Evolutionary conservation across 129 eudicot genomes (phyloP).

Genomic region (Solidago caesia): DNA sequence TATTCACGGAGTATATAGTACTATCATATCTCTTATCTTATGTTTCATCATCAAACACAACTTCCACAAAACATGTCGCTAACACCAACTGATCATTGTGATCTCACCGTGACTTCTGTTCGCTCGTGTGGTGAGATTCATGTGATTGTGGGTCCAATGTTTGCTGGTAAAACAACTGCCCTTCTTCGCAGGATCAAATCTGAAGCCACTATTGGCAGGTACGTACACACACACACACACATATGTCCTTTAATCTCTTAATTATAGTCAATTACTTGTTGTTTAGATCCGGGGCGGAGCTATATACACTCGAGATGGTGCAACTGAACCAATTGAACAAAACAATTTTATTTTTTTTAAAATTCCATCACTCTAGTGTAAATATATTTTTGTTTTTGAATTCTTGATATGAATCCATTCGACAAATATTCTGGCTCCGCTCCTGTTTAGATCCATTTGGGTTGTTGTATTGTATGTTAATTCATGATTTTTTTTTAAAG

Average conservation of each 20-base stretch:
- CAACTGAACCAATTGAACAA: too few relatives aligned
- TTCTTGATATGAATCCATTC: too few relatives aligned
- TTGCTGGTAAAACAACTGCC: constrained; percentile 91
- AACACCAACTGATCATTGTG: constrained; percentile 8
- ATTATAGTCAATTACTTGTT: too few relatives aligned
- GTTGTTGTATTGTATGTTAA: neutral
- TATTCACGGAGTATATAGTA: too few relatives aligned
- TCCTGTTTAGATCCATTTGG: too few relatives aligned
- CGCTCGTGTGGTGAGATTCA: constrained; percentile 68
- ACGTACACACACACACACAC: neutral
- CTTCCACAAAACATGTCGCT: constrained; percentile 33
- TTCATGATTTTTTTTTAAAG: neutral
- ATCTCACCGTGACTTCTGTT: constrained; percentile 16
- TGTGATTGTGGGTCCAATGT: constrained; percentile 92
- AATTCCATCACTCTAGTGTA: neutral
- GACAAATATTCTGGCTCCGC: too few relatives aligned
- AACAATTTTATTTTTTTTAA: neutral
- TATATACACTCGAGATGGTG: too few relatives aligned
- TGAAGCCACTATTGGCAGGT: constrained; percentile 74
- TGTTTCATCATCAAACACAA: constrained; percentile 8
- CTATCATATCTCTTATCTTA: too few relatives aligned
- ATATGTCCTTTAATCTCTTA: too few relatives aligned
- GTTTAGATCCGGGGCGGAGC: too few relatives aligned
- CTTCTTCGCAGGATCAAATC: constrained; percentile 84
- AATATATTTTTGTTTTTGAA: too few relatives aligned